Base-by-base conservation (phyloP, 305 asterid species). In the Withania somnifera region DNA sequence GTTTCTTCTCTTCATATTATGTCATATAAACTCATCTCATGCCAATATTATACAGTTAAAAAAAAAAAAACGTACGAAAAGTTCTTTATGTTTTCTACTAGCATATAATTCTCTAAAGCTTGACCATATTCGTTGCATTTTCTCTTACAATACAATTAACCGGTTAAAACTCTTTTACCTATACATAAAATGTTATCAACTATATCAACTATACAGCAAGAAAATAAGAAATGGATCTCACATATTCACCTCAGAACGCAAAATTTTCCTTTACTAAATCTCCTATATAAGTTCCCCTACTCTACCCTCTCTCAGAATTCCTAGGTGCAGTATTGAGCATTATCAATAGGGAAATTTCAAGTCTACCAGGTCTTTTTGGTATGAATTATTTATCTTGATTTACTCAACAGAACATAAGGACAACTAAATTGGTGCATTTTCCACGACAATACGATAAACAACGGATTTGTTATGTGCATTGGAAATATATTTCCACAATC, bases 221-320 rank as follows among this genome's bases (percentile, higher is more conserved):
- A 58, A 53, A 34, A 50, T 11, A n/a, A 78, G 50, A 79, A 71
- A 69, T 14, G n/a, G 40, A 78, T 14, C 51, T 57, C 8, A 5
- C 68, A 34, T 38, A 77, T 80, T 52, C 67, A 92, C 98, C 93
- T 91, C 98, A 77, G 92, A 91, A 78, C 95, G 97, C 67, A 92
- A 89, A 87, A 92, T 92, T 51, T 51, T 51, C 60, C 10, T 54
- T n/a, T 54, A 54, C 60, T 19, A 19, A 54, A 54, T 7, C 7
- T 56, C 30, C 58, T 52, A 53, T 17, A 53, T 14, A 53, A 53
- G 60, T 53, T 4, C 26, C 26, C 63, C 63, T 2, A 10, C 4
- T 34, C 17, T 17, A 22, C 36, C 17, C 6, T 2, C 34, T 24
- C 52, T 22, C 5, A 0, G 42, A 42, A 69, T 20, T 69, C 22